Evolutionary conservation across 1,139 yeast genomes (phyloP).

Genomic region (Diutina ranongensis): DNA sequence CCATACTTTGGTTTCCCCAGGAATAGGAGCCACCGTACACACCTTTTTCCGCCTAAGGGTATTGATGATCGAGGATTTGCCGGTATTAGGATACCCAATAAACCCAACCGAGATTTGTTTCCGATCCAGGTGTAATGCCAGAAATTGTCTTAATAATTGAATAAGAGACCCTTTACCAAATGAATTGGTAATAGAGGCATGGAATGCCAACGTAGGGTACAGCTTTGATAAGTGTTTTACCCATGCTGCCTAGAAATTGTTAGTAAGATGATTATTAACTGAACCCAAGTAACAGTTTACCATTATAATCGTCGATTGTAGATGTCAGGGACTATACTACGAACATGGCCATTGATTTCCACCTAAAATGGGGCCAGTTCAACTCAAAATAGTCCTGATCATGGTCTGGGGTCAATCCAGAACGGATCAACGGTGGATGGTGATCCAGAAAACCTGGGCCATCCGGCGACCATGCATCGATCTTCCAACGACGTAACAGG

Average conservation of each 20-base stretch:
- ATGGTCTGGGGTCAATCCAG: slow-evolving; percentile 15
- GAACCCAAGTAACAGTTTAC: not conserved
- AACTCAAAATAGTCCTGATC: slow-evolving; percentile 51
- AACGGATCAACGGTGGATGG: slow-evolving; percentile 22
- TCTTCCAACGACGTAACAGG: slow-evolving; percentile 99
- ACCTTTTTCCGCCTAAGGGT: slow-evolving; percentile 91
- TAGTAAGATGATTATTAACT: too few species aligned
- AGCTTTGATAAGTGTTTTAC: slow-evolving; percentile 86
- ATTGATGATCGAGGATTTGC: slow-evolving; percentile 91
- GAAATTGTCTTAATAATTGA: slow-evolving; percentile 85
- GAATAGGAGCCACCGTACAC: slow-evolving; percentile 95
- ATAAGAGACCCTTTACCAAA: slow-evolving; percentile 96
- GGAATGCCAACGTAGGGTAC: slow-evolving; percentile 93
- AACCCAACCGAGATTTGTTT: slow-evolving; percentile 95
- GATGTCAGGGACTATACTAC: slow-evolving; percentile 69
- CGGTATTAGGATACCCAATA: slow-evolving; percentile 95
- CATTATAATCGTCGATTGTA: slow-evolving; percentile 9
- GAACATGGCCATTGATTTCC: slow-evolving; percentile 33
- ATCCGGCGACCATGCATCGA: slow-evolving; percentile 43
- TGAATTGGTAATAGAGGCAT: slow-evolving; percentile 93
- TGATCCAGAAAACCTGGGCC: slow-evolving; percentile 19
- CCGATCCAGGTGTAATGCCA: slow-evolving; percentile 82
- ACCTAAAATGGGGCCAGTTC: slow-evolving; percentile 27
- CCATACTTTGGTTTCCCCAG: slow-evolving; percentile 99
- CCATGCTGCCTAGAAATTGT: slow-evolving; percentile 89